Evolutionary conservation across 106 monocot species (phyloP).

Genomic region (Dioscorea zingiberensis): DNA sequence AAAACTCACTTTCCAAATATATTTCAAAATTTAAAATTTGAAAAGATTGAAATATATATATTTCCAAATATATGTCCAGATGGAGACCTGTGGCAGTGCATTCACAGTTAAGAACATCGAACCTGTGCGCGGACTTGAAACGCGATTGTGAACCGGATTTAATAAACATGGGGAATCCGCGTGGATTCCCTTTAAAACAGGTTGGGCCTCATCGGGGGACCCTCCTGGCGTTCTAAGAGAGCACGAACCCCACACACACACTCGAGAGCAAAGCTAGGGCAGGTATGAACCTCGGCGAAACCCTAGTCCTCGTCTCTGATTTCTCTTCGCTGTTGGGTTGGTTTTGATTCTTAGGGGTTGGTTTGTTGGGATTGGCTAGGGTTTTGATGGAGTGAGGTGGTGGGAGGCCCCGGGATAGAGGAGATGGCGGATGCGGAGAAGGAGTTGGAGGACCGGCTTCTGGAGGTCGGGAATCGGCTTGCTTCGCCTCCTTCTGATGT

Average conservation of each 20-base stretch:
- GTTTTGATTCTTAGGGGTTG: background rate
- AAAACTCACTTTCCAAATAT: too few species aligned
- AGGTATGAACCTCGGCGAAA: background rate
- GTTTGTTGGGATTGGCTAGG: background rate
- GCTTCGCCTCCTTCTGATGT: constrained; percentile 24
- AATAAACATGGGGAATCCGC: too few species aligned
- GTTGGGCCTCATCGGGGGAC: too few species aligned
- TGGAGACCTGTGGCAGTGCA: too few species aligned
- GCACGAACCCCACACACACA: background rate
- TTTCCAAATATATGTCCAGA: too few species aligned
- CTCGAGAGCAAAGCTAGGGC: background rate
- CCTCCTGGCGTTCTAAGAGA: too few species aligned
- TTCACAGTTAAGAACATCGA: too few species aligned
- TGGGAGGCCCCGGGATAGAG: background rate
- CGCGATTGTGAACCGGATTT: too few species aligned
- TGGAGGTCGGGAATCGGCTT: constrained; percentile 37
- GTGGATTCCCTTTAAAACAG: too few species aligned
- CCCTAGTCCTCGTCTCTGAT: background rate
- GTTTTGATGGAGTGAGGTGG: constrained; percentile 8
- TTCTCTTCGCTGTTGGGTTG: background rate
- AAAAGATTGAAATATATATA: too few species aligned
- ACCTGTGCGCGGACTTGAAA: too few species aligned
- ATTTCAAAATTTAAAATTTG: too few species aligned
- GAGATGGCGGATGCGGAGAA: constrained; percentile 33
- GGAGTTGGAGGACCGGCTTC: constrained; percentile 39